A percentile compares a stretch with the other conserved stretches of the same genome.
phyloP scores from a whole-genome alignment of 1,139 yeast genomes.

The Debaryomyces fabryi region DNA sequence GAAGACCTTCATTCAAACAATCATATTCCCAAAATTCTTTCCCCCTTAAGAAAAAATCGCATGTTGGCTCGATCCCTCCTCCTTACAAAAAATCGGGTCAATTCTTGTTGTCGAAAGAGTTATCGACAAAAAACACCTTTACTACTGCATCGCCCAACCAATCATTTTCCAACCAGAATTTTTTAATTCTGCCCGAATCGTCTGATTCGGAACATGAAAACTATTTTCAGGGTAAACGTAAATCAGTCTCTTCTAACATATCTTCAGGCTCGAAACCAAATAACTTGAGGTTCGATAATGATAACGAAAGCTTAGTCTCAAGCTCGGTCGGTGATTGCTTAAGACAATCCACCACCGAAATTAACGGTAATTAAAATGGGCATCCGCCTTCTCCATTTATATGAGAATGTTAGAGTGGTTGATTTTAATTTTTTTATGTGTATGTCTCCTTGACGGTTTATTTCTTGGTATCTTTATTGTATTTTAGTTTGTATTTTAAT shows the following conservation, averaged over 20 bases:
- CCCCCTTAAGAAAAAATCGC: conserved; percentile 6
- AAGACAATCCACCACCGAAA: conserved; percentile 42
- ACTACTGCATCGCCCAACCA: conserved; percentile 8
- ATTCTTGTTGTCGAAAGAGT: conserved; percentile 20
- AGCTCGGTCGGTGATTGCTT: conserved; percentile 45
- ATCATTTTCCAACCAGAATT: conserved; percentile 19
- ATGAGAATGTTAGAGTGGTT: neutral
- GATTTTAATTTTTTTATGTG: conserved; percentile 2
- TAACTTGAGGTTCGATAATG: conserved; percentile 10
- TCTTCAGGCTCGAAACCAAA: conserved; percentile 7
- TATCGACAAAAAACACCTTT: conserved; percentile 13
- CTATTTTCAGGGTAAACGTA: conserved; percentile 11
- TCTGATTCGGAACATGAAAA: conserved; percentile 24
- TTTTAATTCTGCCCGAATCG: conserved; percentile 34
- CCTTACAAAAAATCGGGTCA: conserved; percentile 12
- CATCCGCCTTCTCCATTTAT: neutral
- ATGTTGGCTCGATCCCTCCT: conserved; percentile 9
- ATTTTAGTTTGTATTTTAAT: conserved; percentile 7
- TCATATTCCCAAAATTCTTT: conserved; percentile 23
- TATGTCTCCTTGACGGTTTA: conserved; percentile 3
- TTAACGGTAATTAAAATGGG: conserved; percentile 27
- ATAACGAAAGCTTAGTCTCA: conserved; percentile 39
- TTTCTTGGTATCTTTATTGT: conserved; percentile 6
- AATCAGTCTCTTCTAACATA: conserved; percentile 12
- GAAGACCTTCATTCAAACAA: conserved; percentile 57